These are phyloP conservation scores for Metrosideros polymorpha DNA, from an alignment of 441 rosid species.

Conservation along the genomic window DNA sequence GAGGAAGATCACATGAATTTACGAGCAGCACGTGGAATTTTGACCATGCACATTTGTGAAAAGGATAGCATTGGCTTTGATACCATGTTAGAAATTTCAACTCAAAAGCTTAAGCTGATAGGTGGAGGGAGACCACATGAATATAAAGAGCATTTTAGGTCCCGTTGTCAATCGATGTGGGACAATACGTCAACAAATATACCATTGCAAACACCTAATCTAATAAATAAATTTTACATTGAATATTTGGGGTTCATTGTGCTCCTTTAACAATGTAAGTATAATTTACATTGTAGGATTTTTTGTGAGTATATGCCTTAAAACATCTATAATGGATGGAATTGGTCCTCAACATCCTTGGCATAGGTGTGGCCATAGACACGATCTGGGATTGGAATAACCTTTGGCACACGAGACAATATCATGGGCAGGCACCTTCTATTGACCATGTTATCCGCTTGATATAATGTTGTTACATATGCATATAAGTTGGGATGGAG, in stretches of 20 bases:
- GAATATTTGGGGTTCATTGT: neutral
- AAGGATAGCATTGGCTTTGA: no score
- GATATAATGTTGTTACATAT: neutral
- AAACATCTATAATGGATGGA: neutral
- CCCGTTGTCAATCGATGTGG: no score
- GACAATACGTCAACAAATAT: no score
- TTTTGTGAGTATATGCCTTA: neutral
- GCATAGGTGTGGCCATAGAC: neutral
- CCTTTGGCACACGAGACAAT: neutral
- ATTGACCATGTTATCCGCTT: neutral
- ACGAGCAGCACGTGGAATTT: no score
- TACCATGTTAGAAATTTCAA: no score
- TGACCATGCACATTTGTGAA: no score
- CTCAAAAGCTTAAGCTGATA: no score
- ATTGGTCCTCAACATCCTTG: neutral
- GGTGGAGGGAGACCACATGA: no score
- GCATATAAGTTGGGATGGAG: neutral
- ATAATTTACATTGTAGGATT: neutral
- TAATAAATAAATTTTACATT: neutral
- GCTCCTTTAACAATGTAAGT: neutral
- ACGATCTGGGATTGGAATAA: neutral
- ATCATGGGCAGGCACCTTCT: neutral
- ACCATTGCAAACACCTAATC: neutral
- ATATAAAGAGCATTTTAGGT: no score
- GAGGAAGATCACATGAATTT: no score